phyloP scores from a whole-genome alignment of 352 stramenopile species.

The Globisporangium acanthophoron region DNA sequence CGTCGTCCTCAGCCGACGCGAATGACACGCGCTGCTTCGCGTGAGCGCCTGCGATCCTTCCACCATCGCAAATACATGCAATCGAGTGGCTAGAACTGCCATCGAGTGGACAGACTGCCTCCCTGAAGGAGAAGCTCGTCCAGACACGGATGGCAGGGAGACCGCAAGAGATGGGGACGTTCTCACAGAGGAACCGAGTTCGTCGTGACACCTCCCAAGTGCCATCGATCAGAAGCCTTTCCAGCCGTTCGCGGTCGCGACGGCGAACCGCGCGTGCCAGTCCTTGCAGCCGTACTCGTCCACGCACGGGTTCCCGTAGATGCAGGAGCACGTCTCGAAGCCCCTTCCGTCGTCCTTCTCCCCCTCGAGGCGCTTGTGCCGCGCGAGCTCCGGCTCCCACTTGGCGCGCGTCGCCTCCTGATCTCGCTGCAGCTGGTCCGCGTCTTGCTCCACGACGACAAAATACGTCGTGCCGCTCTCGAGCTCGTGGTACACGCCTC shows the following conservation, averaged over 20 bases:
- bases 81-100: no score
- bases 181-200: no score
- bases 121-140: no score
- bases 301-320: constrained; percentile 88
- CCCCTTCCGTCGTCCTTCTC: constrained; percentile 53
- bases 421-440: constrained; percentile 58
- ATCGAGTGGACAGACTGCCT: no score
- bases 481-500: constrained; percentile 63
- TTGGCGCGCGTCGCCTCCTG: constrained; percentile 55
- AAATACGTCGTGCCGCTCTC: constrained; percentile 70
- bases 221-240: constrained; percentile 63
- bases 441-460: constrained; percentile 79
- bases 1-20: no score
- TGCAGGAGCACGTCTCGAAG: constrained; percentile 84
- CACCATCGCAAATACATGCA: no score
- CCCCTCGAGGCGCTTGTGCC: constrained; percentile 22
- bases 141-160: no score
- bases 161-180: no score
- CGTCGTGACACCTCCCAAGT: no score
- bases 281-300: constrained; percentile 89
- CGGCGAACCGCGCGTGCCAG: constrained; percentile 77
- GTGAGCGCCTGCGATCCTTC: no score
- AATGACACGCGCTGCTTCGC: no score
- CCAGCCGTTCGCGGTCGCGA: constrained; percentile 87
- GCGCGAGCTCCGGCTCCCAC: constrained; percentile 29